Percentiles rank a stretch among this genome's conserved stretches.
These are phyloP conservation scores for Meyerozyma athensensis DNA, from an alignment of 1,139 yeast genomes.

Conservation along the genomic window DNA sequence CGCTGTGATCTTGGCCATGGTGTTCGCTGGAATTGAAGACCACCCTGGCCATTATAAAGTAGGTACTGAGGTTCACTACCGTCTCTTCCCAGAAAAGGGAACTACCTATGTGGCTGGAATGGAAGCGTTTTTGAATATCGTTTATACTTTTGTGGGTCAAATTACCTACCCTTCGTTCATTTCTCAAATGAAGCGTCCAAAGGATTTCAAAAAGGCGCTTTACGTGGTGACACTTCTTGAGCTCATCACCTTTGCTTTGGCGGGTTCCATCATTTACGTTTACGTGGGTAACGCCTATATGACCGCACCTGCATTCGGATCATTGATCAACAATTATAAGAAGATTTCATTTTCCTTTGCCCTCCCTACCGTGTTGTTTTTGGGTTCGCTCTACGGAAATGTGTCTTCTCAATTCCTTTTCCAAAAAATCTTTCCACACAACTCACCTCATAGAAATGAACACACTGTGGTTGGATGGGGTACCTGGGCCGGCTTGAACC, in stretches of 20 bases:
- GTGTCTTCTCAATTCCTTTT: slow-evolving; percentile 51
- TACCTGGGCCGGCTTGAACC: slow-evolving; percentile 44
- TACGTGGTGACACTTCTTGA: slow-evolving; percentile 48
- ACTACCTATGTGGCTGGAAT: slow-evolving; percentile 51
- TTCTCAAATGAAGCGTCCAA: slow-evolving; percentile 54
- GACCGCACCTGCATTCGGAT: slow-evolving; percentile 58
- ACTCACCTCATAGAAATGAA: slow-evolving; percentile 39
- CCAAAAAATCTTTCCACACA: slow-evolving; percentile 37
- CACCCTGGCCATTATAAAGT: slow-evolving; percentile 42
- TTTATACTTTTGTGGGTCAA: slow-evolving; percentile 61
- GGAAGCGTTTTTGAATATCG: slow-evolving; percentile 55
- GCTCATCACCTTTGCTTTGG: slow-evolving; percentile 44
- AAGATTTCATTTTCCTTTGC: slow-evolving; percentile 58
- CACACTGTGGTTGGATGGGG: slow-evolving; percentile 53
- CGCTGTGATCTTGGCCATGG: slow-evolving; percentile 49
- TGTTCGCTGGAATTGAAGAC: slow-evolving; percentile 49
- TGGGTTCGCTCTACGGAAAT: slow-evolving; percentile 53
- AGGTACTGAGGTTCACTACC: slow-evolving; percentile 29
- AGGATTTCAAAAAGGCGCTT: slow-evolving; percentile 54
- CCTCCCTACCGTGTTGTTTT: slow-evolving; percentile 52
- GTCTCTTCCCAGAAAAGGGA: slow-evolving; percentile 46
- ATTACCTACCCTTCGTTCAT: slow-evolving; percentile 60
- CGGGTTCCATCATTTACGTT: slow-evolving; percentile 54
- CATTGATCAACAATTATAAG: slow-evolving; percentile 41
- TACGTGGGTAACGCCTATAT: slow-evolving; percentile 53